Conservation (phyloP, 2,329 filamentous ascomycete genomes). For the Cadophora luteo-olivacea region DNA sequence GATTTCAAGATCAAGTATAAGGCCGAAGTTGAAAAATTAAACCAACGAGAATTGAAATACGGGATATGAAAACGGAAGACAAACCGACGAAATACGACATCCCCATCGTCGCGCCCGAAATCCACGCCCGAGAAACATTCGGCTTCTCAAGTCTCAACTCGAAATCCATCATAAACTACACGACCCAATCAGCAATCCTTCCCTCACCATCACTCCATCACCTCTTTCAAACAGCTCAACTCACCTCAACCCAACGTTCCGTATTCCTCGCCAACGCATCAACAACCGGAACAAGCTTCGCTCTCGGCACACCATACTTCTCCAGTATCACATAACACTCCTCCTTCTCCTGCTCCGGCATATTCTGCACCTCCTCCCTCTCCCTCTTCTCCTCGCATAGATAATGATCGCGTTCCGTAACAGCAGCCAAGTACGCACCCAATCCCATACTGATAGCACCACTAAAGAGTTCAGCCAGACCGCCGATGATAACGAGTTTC, state of each 20-base stretch:
- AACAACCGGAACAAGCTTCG: constrained; percentile 44
- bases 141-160: constrained; percentile 49
- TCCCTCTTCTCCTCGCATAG: constrained; percentile 46
- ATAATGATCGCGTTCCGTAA: constrained; percentile 49
- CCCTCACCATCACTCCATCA: neutral
- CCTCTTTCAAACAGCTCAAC: neutral
- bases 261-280: constrained; percentile 34
- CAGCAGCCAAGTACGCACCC: constrained; percentile 61
- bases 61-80: neutral
- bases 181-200: constrained; percentile 17
- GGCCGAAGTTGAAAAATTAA: neutral
- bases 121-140: constrained; percentile 41
- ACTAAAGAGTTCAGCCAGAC: constrained; percentile 63
- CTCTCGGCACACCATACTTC: constrained; percentile 47
- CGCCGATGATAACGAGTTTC: constrained; percentile 57
- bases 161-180: constrained; percentile 55
- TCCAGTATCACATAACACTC: constrained; percentile 50
- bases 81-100: constrained; percentile 46
- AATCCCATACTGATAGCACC: constrained; percentile 67
- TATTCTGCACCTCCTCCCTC: constrained; percentile 45
- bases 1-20: neutral
- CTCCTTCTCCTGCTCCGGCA: constrained; percentile 45
- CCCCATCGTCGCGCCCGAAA: constrained; percentile 38
- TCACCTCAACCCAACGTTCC: constrained; percentile 32
- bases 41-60: neutral